Evolutionary conservation across 768 basidiomycete genomes (phyloP).

Genomic region (Rhodotorula paludigena): DNA sequence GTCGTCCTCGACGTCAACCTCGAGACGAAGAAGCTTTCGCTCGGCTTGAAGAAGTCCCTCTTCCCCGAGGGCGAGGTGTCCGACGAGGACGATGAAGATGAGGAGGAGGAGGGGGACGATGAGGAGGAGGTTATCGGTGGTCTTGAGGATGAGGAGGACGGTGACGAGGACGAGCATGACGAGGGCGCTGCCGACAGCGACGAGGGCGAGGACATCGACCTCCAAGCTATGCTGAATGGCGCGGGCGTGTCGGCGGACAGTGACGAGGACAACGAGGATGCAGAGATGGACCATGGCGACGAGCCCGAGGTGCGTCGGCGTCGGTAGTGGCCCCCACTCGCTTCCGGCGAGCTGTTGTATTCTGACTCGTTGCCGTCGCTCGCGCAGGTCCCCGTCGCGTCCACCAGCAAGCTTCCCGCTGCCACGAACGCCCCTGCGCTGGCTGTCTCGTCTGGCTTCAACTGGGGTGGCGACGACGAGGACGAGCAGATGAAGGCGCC

Average conservation of each 20-base stretch:
- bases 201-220: conserved; percentile 32
- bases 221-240: conserved; percentile 18
- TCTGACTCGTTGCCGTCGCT: neutral
- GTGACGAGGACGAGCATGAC: conserved; percentile 38
- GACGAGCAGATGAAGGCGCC: conserved; percentile 43
- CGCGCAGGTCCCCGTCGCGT: conserved; percentile 34
- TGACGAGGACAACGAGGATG: conserved; percentile 40
- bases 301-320: conserved; percentile 2
- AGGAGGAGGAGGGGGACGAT: conserved; percentile 37
- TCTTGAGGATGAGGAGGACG: conserved; percentile 44
- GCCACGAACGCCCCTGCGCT: conserved; percentile 22
- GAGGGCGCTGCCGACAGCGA: conserved; percentile 37
- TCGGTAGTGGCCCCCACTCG: neutral
- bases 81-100: conserved; percentile 44
- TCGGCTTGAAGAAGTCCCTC: conserved; percentile 77
- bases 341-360: neutral
- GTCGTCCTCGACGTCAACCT: conserved; percentile 66
- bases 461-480: conserved; percentile 41
- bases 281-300: conserved; percentile 2
- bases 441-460: conserved; percentile 35
- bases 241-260: conserved; percentile 45
- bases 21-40: conserved; percentile 73
- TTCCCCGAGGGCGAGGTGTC: conserved; percentile 30
- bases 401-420: conserved; percentile 35
- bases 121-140: conserved; percentile 45